Evolutionary conservation across 805 yeast species (phyloP).

Genomic region (Candida sithepensis): DNA sequence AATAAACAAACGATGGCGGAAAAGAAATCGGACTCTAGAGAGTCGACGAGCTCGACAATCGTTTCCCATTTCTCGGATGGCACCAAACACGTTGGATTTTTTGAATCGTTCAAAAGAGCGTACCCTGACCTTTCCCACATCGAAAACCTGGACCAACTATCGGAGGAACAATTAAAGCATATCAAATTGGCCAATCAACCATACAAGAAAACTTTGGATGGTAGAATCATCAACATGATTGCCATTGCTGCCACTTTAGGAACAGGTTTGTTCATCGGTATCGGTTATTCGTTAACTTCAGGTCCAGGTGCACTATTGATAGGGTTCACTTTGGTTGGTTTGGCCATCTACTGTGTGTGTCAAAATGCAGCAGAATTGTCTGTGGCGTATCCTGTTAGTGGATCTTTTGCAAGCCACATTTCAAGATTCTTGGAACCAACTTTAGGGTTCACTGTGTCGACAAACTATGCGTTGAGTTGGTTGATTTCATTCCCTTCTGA

Average conservation of each 20-base stretch:
- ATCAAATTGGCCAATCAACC: constrained; percentile 10
- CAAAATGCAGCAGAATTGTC: constrained; percentile 49
- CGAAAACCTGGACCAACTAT: not conserved
- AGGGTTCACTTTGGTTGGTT: constrained; percentile 19
- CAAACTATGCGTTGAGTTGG: constrained; percentile 55
- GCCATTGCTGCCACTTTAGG: constrained; percentile 77
- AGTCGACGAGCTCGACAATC: not conserved
- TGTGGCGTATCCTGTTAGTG: constrained; percentile 50
- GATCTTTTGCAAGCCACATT: constrained; percentile 42
- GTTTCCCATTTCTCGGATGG: not conserved
- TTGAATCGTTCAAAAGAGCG: constrained; percentile 7
- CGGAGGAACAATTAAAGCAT: constrained; percentile 7
- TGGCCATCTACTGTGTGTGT: constrained; percentile 27
- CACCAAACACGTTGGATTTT: not conserved
- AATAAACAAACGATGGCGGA: not conserved
- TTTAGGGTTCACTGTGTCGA: constrained; percentile 50
- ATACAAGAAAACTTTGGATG: constrained; percentile 37
- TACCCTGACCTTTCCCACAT: not conserved
- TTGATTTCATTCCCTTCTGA: constrained; percentile 56
- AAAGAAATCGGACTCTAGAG: not conserved
- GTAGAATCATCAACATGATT: constrained; percentile 66
- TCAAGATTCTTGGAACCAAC: constrained; percentile 54
- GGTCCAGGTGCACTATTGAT: constrained; percentile 28
- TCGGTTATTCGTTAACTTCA: constrained; percentile 46
- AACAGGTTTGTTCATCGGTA: constrained; percentile 68